Percentiles rank a stretch among this genome's conserved stretches.
Evolutionary conservation across 148 eudicot species (phyloP).

Genomic region (Euryodendron excelsum): DNA sequence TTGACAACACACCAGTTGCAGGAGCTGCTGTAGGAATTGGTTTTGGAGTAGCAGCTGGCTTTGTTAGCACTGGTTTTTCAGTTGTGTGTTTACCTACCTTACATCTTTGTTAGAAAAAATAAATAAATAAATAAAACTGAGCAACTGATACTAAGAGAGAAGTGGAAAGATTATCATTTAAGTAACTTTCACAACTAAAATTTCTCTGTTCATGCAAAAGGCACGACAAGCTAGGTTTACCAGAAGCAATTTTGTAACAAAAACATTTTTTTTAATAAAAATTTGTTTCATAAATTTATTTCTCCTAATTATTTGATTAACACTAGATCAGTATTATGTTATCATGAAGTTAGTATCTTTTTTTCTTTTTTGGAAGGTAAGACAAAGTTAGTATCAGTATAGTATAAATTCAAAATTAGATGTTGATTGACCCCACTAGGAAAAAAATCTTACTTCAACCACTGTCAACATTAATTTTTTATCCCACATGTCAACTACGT

Average conservation of each 20-base stretch:
- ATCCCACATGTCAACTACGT: neutral
- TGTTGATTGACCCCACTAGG: no score
- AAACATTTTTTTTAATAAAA: no score
- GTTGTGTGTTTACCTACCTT: slow-evolving; percentile 85
- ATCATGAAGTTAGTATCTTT: no score
- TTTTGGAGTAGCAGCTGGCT: slow-evolving; percentile 39
- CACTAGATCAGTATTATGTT: no score
- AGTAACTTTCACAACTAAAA: neutral
- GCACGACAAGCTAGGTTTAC: neutral
- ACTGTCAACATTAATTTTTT: no score
- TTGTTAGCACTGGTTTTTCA: slow-evolving; percentile 73
- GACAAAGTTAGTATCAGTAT: no score
- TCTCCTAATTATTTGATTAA: no score
- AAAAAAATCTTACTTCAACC: no score
- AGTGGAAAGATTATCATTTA: neutral
- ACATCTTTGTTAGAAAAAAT: slow-evolving; percentile 51
- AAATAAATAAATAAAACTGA: slow-evolving; percentile 6
- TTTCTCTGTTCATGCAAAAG: neutral
- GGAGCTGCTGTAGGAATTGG: slow-evolving; percentile 35
- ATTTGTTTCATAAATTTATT: no score
- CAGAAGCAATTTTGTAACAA: neutral
- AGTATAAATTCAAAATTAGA: no score
- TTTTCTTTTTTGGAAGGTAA: no score
- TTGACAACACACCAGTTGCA: slow-evolving; percentile 35
- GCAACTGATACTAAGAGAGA: neutral